Evolutionary conservation across 2,329 filamentous ascomycete species (phyloP).

Genomic region (Diaporthe batatas): DNA sequence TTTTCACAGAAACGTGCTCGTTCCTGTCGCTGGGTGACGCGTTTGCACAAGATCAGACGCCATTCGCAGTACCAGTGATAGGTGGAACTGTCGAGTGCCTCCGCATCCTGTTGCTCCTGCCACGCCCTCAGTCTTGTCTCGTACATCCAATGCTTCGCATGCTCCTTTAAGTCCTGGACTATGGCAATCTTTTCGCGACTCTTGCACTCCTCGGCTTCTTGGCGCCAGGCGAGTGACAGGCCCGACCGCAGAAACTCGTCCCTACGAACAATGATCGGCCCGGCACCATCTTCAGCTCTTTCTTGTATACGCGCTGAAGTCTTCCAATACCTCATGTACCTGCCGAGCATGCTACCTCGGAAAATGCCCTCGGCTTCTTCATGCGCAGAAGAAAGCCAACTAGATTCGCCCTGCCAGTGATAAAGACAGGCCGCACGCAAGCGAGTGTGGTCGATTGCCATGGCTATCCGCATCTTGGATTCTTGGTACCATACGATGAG

Average conservation of each 20-base stretch:
- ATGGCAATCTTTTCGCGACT: constrained; percentile 36
- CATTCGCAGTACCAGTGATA: constrained; percentile 43
- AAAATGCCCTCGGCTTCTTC: constrained; percentile 40
- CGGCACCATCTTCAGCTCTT: constrained; percentile 40
- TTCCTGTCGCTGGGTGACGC: constrained; percentile 38
- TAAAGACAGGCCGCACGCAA: constrained; percentile 41
- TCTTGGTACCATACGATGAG: constrained; percentile 51
- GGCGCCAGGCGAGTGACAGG: constrained; percentile 41
- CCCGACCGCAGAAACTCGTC: constrained; percentile 40
- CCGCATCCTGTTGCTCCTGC: constrained; percentile 36
- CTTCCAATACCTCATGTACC: constrained; percentile 39
- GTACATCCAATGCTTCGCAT: constrained; percentile 41
- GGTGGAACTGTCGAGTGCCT: constrained; percentile 37
- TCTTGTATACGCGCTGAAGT: constrained; percentile 36
- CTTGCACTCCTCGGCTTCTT: constrained; percentile 37
- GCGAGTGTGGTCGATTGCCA: constrained; percentile 42
- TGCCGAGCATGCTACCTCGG: constrained; percentile 37
- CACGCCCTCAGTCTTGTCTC: constrained; percentile 37
- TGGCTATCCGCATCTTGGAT: constrained; percentile 46
- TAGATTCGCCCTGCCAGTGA: constrained; percentile 45
- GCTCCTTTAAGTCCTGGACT: constrained; percentile 36
- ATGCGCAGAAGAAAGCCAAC: constrained; percentile 37
- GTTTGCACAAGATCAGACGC: constrained; percentile 38
- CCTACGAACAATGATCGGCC: constrained; percentile 42
- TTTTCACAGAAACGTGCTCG: constrained; percentile 39